A percentile compares a stretch with the other conserved stretches of the same genome.
phyloP scores from a whole-genome alignment of 129 eudicot genomes.

The Chrysanthemum seticuspe region DNA sequence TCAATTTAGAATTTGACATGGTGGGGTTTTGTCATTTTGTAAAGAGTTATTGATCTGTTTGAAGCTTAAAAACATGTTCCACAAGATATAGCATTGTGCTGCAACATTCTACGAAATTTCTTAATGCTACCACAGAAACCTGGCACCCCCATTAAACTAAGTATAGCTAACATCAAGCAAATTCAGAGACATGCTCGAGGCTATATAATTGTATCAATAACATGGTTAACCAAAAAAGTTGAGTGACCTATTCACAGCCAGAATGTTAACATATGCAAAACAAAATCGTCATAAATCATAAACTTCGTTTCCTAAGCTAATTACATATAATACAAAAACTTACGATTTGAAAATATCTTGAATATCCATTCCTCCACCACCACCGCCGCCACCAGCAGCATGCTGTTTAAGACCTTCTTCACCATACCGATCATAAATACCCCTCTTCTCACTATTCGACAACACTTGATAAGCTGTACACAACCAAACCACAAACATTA shows the following conservation, averaged over 20 bases:
- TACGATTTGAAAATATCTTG: constrained; percentile 91
- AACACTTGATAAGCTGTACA: constrained; percentile 84
- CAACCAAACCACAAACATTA: constrained; percentile 22
- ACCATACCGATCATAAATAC: constrained; percentile 86
- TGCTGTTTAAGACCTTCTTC: constrained; percentile 98
- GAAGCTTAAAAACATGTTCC: background rate
- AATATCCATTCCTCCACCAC: constrained; percentile 96
- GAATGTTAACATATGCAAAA: background rate
- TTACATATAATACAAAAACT: constrained; percentile 27
- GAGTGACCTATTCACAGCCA: background rate
- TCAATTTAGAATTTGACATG: background rate
- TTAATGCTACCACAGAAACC: too few relatives aligned
- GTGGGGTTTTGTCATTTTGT: background rate
- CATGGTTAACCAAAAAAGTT: background rate
- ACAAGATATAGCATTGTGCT: too few relatives aligned
- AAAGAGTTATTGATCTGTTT: background rate
- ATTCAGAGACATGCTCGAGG: background rate
- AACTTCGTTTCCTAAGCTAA: background rate
- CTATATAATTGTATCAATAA: background rate
- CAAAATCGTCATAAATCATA: too few relatives aligned
- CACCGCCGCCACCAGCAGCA: constrained; percentile 82
- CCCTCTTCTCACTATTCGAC: constrained; percentile 90
- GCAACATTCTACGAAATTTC: too few relatives aligned
- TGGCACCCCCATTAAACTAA: too few relatives aligned
- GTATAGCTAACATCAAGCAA: background rate